Conservation (phyloP, 1,284 basidiomycete genomes). For the Malassezia japonica region DNA sequence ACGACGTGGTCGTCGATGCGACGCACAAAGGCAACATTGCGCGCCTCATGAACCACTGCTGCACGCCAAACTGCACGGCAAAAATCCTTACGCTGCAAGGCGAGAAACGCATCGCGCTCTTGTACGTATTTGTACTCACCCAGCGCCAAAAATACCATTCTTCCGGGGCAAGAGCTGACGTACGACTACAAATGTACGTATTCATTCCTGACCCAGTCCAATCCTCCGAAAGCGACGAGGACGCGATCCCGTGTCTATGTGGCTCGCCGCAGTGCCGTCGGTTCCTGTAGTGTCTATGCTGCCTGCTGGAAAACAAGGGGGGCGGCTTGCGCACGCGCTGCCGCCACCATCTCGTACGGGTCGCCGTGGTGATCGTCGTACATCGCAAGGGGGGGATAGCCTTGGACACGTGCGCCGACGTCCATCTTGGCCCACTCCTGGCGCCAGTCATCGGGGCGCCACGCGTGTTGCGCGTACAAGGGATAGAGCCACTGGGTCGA, state of each 20-base stretch:
- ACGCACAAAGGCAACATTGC: constrained; percentile 95
- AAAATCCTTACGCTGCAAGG: constrained; percentile 98
- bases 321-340: not conserved
- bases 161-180: constrained; percentile 57
- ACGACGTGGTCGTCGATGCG: constrained; percentile 67
- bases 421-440: constrained; percentile 6
- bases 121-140: constrained; percentile 14
- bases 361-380: constrained; percentile 4
- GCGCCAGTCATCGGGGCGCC: constrained; percentile 10
- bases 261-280: constrained; percentile 48
- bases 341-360: constrained; percentile 11
- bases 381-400: constrained; percentile 12
- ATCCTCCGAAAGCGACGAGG: constrained; percentile 38
- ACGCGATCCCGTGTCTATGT: constrained; percentile 50
- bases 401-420: not conserved
- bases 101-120: constrained; percentile 98
- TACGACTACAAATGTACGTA: constrained; percentile 47
- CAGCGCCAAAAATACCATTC: constrained; percentile 79
- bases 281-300: constrained; percentile 25
- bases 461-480: constrained; percentile 27
- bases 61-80: constrained; percentile 91
- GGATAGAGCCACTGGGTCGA: constrained; percentile 43
- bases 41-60: constrained; percentile 61
- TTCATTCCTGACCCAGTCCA: constrained; percentile 23
- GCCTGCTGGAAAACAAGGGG: constrained; percentile 2